Percentiles rank a stretch among this genome's conserved stretches.
Evolutionary conservation across 179 eudicot genomes (phyloP).

Genomic region (Beta macrorhiza): DNA sequence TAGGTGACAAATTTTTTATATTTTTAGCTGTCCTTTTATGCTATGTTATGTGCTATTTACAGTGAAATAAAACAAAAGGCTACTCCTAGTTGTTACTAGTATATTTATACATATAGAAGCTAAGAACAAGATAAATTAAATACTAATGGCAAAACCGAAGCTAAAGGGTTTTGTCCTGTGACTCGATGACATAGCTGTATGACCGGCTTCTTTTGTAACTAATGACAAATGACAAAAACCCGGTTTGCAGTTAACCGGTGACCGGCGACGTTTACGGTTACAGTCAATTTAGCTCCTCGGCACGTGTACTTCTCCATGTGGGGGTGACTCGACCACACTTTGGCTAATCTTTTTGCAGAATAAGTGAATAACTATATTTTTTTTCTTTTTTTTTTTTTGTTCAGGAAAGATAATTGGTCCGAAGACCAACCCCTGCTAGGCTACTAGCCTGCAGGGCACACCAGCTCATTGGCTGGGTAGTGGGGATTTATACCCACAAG

Average conservation of each 20-base stretch:
- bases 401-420: no score
- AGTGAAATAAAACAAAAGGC: not conserved
- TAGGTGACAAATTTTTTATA: slow-evolving; percentile 15
- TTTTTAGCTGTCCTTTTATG: not conserved
- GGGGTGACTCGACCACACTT: slow-evolving; percentile 27
- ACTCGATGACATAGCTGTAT: slow-evolving; percentile 8
- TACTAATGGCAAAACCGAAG: not conserved
- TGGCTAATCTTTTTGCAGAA: not conserved
- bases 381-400: no score
- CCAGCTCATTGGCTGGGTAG: no score
- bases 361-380: not conserved
- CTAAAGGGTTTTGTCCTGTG: slow-evolving; percentile 14
- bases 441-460: no score
- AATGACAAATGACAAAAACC: slow-evolving; percentile 15
- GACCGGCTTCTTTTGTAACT: slow-evolving; percentile 11
- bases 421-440: no score
- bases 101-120: not conserved
- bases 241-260: slow-evolving; percentile 31
- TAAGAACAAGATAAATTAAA: not conserved
- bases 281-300: slow-evolving; percentile 22
- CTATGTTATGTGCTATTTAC: not conserved
- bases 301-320: slow-evolving; percentile 33
- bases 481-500: no score
- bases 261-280: slow-evolving; percentile 30
- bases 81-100: slow-evolving; percentile 7